A percentile compares a stretch with the other conserved stretches of the same genome.
Evolutionary conservation across 768 basidiomycete genomes (phyloP).

Genomic region (Psilocybe cyanescens): DNA sequence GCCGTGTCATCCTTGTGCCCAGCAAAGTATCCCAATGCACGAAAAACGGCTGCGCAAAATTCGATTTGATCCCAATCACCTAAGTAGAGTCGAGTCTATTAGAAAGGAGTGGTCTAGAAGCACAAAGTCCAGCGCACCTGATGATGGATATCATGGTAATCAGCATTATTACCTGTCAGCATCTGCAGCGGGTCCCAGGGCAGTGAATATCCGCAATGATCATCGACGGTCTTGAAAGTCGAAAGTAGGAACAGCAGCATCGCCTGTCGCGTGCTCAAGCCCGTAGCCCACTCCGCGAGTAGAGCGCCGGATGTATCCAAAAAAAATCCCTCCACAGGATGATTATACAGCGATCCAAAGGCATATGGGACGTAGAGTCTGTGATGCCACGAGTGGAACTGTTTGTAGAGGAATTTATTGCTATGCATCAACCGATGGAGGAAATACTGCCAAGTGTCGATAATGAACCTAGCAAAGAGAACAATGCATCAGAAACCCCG

Average conservation of each 20-base stretch:
- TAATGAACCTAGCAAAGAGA: slow-evolving; percentile 67
- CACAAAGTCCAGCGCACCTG: slow-evolving; percentile 54
- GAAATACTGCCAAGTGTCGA: slow-evolving; percentile 99
- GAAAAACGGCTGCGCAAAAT: slow-evolving; percentile 96
- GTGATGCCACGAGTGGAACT: slow-evolving; percentile 94
- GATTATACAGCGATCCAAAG: slow-evolving; percentile 96
- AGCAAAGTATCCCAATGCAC: slow-evolving; percentile 90
- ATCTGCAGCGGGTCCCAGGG: slow-evolving; percentile 93
- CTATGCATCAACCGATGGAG: slow-evolving; percentile 91
- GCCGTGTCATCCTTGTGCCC: slow-evolving; percentile 81
- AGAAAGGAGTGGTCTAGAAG: not conserved
- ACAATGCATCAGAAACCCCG: slow-evolving; percentile 8
- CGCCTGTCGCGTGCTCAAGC: slow-evolving; percentile 82
- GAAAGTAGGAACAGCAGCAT: slow-evolving; percentile 82
- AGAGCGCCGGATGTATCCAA: slow-evolving; percentile 84
- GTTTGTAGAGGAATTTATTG: slow-evolving; percentile 88
- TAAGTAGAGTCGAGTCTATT: slow-evolving; percentile 24
- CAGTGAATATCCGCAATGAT: slow-evolving; percentile 89
- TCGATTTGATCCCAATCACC: slow-evolving; percentile 89
- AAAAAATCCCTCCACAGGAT: slow-evolving; percentile 92
- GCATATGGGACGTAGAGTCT: slow-evolving; percentile 96
- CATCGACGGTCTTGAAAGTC: slow-evolving; percentile 92
- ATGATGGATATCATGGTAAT: slow-evolving; percentile 99
- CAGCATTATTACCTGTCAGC: slow-evolving; percentile 86
- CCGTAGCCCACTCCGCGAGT: slow-evolving; percentile 69